Evolutionary conservation across 2,329 filamentous ascomycete genomes (phyloP).

Genomic region (Arthrinium phaeospermum): DNA sequence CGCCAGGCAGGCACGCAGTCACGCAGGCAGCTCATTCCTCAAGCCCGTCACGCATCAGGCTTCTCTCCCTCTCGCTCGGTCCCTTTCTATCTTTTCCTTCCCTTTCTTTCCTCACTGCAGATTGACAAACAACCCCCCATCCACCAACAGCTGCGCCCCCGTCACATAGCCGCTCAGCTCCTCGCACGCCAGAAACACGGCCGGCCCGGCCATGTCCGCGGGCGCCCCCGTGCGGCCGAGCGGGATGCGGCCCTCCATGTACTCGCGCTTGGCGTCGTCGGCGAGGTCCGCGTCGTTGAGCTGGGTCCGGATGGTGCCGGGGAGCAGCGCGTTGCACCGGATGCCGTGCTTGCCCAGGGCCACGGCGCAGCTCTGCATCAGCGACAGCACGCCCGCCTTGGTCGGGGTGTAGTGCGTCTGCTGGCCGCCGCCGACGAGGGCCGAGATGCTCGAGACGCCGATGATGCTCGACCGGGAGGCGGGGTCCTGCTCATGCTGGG

Average conservation of each 20-base stretch:
- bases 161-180: constrained; percentile 82
- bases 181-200: constrained; percentile 82
- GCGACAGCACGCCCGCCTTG: constrained; percentile 78
- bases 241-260: constrained; percentile 84
- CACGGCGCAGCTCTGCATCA: constrained; percentile 85
- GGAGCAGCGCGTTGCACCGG: constrained; percentile 82
- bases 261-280: constrained; percentile 72
- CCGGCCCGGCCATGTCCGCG: constrained; percentile 79
- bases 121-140: constrained; percentile 90
- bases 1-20: too few relatives aligned
- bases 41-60: background rate
- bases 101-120: constrained; percentile 61
- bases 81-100: background rate
- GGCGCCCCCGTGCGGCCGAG: constrained; percentile 76
- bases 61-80: background rate
- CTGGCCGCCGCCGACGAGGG: constrained; percentile 76
- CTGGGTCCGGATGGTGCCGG: constrained; percentile 83
- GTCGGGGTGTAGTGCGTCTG: constrained; percentile 90
- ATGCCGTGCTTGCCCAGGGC: constrained; percentile 79
- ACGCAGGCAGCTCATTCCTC: background rate
- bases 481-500: constrained; percentile 57
- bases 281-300: constrained; percentile 82
- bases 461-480: constrained; percentile 76
- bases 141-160: constrained; percentile 82
- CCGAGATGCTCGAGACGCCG: constrained; percentile 74